A percentile compares a stretch with the other conserved stretches of the same genome.
Evolutionary conservation across 345 rosid genomes (phyloP).

Genomic region (Excoecaria agallocha): DNA sequence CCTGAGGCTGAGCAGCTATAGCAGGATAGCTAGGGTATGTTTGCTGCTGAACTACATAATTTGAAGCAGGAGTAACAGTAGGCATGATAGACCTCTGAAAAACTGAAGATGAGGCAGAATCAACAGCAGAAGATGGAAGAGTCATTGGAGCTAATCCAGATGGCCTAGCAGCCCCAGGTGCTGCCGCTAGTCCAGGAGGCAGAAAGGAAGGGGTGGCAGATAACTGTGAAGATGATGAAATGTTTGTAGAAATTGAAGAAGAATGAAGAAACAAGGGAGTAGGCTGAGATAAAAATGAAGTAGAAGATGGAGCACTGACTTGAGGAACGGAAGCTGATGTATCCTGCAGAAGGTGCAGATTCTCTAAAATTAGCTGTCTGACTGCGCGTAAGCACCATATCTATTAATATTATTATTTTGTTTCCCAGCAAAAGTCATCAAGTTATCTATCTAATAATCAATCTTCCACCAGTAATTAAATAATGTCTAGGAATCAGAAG

Average conservation of each 20-base stretch:
- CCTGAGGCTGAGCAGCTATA: slow-evolving; percentile 59
- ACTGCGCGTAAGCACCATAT: background rate
- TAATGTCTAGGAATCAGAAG: background rate
- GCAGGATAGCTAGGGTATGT: slow-evolving; percentile 56
- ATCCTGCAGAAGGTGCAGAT: slow-evolving; percentile 37
- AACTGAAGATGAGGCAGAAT: slow-evolving; percentile 40
- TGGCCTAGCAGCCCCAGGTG: slow-evolving; percentile 44
- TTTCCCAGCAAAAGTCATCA: background rate
- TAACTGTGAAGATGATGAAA: slow-evolving; percentile 32
- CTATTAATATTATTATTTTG: background rate
- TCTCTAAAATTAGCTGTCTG: slow-evolving; percentile 1
- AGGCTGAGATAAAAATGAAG: slow-evolving; percentile 39
- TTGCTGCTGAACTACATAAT: slow-evolving; percentile 55
- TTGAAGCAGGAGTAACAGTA: slow-evolving; percentile 38
- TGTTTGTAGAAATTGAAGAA: slow-evolving; percentile 33
- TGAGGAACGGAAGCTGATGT: slow-evolving; percentile 31
- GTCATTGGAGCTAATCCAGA: slow-evolving; percentile 27
- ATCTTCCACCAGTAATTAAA: background rate
- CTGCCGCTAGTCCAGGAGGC: slow-evolving; percentile 40
- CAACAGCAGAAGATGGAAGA: slow-evolving; percentile 40
- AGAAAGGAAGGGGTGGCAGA: slow-evolving; percentile 39
- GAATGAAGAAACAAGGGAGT: slow-evolving; percentile 35
- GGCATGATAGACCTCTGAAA: slow-evolving; percentile 42
- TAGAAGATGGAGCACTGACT: slow-evolving; percentile 30
- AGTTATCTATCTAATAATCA: background rate